phyloP scores from a whole-genome alignment of 2,329 filamentous ascomycete genomes.

The Lasiodiplodia citricola region DNA sequence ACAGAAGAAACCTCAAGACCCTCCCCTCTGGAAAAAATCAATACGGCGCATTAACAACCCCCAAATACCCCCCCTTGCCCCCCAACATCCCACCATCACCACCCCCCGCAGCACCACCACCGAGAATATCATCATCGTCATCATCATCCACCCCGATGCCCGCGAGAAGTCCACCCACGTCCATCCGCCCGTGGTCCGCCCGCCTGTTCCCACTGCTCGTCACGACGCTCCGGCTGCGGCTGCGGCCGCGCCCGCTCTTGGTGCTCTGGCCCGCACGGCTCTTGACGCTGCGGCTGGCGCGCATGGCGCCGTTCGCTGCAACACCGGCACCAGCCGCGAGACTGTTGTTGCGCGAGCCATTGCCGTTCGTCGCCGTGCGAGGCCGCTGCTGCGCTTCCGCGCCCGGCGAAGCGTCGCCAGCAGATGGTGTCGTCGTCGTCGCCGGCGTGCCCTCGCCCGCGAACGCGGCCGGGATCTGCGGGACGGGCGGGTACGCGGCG shows the following conservation, averaged over 20 bases:
- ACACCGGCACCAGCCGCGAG: not conserved
- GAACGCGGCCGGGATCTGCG: conserved; percentile 11
- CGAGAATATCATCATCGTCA: conserved; percentile 32
- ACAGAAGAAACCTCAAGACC: too few relatives aligned
- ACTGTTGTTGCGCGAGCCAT: not conserved
- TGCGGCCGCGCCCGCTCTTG: conserved; percentile 36
- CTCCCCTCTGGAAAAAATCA: not conserved
- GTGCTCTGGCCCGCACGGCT: conserved; percentile 30
- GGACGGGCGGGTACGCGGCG: conserved; percentile 4
- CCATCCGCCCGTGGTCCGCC: conserved; percentile 32
- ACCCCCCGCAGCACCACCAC: conserved; percentile 14
- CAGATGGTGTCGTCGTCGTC: not conserved
- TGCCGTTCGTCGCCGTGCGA: not conserved
- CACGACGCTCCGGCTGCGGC: conserved; percentile 27
- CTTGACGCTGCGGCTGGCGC: conserved; percentile 18
- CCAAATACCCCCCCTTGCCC: not conserved
- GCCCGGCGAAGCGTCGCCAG: not conserved
- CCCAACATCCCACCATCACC: not conserved
- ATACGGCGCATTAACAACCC: not conserved
- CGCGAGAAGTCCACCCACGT: conserved; percentile 42
- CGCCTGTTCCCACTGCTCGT: not conserved
- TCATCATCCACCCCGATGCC: conserved; percentile 38
- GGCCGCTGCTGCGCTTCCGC: not conserved
- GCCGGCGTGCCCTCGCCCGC: conserved; percentile 13
- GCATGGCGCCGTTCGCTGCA: not conserved